These are phyloP conservation scores for Sungouiella thailandica DNA, from an alignment of 805 yeast genomes.

Conservation along the genomic window DNA sequence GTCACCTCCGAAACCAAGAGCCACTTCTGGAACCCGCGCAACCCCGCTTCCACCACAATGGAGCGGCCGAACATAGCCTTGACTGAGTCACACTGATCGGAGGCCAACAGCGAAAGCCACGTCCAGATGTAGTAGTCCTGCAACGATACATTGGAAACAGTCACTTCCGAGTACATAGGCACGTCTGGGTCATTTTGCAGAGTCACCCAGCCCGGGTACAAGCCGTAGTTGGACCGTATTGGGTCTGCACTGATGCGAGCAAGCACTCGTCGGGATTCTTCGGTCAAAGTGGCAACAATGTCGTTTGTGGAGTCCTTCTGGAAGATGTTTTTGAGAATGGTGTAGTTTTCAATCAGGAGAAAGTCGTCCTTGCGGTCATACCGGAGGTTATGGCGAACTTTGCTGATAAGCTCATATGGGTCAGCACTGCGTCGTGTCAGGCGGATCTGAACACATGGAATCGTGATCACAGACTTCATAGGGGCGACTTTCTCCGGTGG, in stretches of 20 bases:
- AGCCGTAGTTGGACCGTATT: constrained; percentile 29
- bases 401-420: constrained; percentile 55
- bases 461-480: constrained; percentile 39
- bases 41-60: constrained; percentile 73
- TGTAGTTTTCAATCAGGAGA: constrained; percentile 72
- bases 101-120: constrained; percentile 74
- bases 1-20: constrained; percentile 67
- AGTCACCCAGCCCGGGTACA: constrained; percentile 39
- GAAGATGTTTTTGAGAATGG: constrained; percentile 68
- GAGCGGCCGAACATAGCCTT: constrained; percentile 77
- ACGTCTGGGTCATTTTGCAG: constrained; percentile 16
- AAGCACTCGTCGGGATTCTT: constrained; percentile 63
- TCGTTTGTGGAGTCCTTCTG: constrained; percentile 48
- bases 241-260: constrained; percentile 34
- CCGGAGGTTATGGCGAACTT: constrained; percentile 46
- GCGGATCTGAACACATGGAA: constrained; percentile 59
- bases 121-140: constrained; percentile 92
- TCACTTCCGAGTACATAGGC: constrained; percentile 34
- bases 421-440: constrained; percentile 45
- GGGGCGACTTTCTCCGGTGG: constrained; percentile 44
- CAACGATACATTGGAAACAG: constrained; percentile 57
- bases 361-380: constrained; percentile 69
- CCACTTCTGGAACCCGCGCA: constrained; percentile 78
- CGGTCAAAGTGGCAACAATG: constrained; percentile 60
- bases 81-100: constrained; percentile 63